These are phyloP conservation scores for Globisporangium carolinianum DNA, from an alignment of 352 stramenopile species.

Conservation along the genomic window DNA sequence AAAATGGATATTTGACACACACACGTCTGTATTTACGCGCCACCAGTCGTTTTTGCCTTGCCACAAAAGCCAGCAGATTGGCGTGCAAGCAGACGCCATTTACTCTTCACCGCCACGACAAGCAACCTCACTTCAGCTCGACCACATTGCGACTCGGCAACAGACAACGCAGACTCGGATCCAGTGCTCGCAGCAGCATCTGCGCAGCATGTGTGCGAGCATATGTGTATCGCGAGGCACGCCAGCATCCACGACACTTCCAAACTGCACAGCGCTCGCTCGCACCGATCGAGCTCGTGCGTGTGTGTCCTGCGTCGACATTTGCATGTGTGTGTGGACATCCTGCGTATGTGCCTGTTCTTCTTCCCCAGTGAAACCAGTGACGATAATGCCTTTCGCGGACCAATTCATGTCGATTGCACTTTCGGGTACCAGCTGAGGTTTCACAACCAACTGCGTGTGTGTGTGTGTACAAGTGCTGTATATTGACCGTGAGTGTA, in stretches of 20 bases:
- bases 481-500: conserved; percentile 2
- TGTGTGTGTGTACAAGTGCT: conserved; percentile 6
- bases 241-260: too few relatives aligned
- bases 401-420: conserved; percentile 89
- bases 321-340: neutral
- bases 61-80: too few relatives aligned
- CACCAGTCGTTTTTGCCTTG: neutral
- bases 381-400: conserved; percentile 73
- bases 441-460: conserved; percentile 30
- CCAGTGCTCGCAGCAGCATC: too few relatives aligned
- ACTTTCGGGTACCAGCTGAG: conserved; percentile 87
- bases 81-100: too few relatives aligned
- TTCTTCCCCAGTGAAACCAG: conserved; percentile 26
- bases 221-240: too few relatives aligned
- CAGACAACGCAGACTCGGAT: too few relatives aligned
- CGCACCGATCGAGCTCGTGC: too few relatives aligned
- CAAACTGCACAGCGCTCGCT: too few relatives aligned
- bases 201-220: too few relatives aligned
- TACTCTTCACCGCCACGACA: too few relatives aligned
- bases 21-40: neutral
- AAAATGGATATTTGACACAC: neutral
- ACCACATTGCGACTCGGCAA: too few relatives aligned
- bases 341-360: neutral
- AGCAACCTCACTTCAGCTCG: too few relatives aligned
- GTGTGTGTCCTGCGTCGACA: neutral